Conservation (phyloP, 1,139 yeast species). For the Zygosaccharomyces pseudobailii region DNA sequence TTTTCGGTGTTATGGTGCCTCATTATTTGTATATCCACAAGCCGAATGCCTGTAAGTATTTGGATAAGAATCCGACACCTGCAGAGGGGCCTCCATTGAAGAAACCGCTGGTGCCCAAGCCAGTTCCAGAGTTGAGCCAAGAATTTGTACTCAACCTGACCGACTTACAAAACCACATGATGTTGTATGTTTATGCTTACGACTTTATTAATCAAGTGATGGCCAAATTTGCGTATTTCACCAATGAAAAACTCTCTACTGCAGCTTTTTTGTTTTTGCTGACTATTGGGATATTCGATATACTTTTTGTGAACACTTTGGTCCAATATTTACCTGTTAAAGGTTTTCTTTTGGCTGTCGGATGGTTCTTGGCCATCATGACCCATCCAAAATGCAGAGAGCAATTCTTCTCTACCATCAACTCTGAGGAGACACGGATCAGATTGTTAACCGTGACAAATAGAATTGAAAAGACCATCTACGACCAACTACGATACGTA, state of each 20-base stretch:
- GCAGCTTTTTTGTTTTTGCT: constrained; percentile 43
- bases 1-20: constrained; percentile 62
- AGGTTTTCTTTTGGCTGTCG: constrained; percentile 34
- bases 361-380: constrained; percentile 50
- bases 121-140: constrained; percentile 72
- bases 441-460: constrained; percentile 44
- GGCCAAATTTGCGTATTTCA: constrained; percentile 58
- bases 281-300: constrained; percentile 33
- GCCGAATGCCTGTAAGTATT: constrained; percentile 30
- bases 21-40: constrained; percentile 48
- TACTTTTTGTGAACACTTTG: constrained; percentile 36
- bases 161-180: constrained; percentile 79
- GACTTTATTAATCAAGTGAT: constrained; percentile 51
- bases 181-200: constrained; percentile 59
- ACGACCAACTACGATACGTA: constrained; percentile 35
- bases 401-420: constrained; percentile 41
- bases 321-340: constrained; percentile 38
- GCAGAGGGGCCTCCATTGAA: constrained; percentile 50
- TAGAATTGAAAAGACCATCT: constrained; percentile 40
- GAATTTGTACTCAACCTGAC: constrained; percentile 77
- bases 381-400: constrained; percentile 56
- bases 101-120: constrained; percentile 53
- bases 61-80: constrained; percentile 49
- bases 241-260: constrained; percentile 59
- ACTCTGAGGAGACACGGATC: constrained; percentile 59